phyloP scores from a whole-genome alignment of 2,329 filamentous ascomycete genomes.

The Phialophora chinensis region DNA sequence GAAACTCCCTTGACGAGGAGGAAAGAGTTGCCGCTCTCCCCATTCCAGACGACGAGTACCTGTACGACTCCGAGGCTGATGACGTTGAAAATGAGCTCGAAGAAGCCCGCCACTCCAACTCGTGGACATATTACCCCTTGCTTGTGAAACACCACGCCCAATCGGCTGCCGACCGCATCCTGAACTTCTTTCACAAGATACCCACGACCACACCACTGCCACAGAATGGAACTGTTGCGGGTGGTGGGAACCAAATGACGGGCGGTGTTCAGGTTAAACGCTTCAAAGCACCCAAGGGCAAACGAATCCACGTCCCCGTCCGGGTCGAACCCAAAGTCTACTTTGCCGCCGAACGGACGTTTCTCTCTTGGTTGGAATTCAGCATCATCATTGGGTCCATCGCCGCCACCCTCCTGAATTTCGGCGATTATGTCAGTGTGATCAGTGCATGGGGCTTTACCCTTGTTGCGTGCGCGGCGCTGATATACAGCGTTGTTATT shows the following conservation, averaged over 20 bases:
- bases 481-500: slow-evolving; percentile 82
- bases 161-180: slow-evolving; percentile 53
- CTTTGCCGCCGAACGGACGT: slow-evolving; percentile 94
- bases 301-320: slow-evolving; percentile 87
- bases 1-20: slow-evolving; percentile 72
- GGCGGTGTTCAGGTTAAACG: slow-evolving; percentile 52
- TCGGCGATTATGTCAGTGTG: slow-evolving; percentile 70
- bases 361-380: slow-evolving; percentile 96
- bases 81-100: slow-evolving; percentile 75
- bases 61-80: slow-evolving; percentile 92
- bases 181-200: slow-evolving; percentile 57
- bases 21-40: slow-evolving; percentile 74
- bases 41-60: slow-evolving; percentile 62
- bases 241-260: slow-evolving; percentile 50
- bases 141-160: slow-evolving; percentile 61
- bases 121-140: slow-evolving; percentile 69
- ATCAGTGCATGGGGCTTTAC: slow-evolving; percentile 79
- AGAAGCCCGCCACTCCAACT: slow-evolving; percentile 76
- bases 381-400: slow-evolving; percentile 92
- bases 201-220: slow-evolving; percentile 60
- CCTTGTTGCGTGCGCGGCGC: slow-evolving; percentile 73
- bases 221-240: slow-evolving; percentile 41
- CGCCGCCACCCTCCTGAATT: slow-evolving; percentile 82
- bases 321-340: slow-evolving; percentile 97
- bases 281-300: slow-evolving; percentile 65